These are phyloP conservation scores for Spiromastix sp. DNA, from an alignment of 2,329 filamentous ascomycete genomes.

Conservation along the genomic window DNA sequence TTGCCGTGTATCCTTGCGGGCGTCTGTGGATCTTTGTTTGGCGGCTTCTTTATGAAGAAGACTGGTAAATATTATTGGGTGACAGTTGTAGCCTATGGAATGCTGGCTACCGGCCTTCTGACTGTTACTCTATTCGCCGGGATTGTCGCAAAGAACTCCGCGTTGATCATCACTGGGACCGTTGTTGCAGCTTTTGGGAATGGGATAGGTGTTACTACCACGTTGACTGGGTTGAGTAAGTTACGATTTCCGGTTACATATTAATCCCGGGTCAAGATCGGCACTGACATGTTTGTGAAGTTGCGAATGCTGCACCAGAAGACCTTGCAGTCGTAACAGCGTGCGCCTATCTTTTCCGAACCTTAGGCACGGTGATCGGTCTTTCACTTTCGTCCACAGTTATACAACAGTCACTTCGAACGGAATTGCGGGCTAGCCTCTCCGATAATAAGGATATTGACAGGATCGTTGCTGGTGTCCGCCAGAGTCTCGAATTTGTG, in stretches of 20 bases:
- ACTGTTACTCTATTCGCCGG: constrained; percentile 50
- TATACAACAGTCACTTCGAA: constrained; percentile 57
- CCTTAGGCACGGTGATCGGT: constrained; percentile 55
- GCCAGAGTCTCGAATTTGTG: constrained; percentile 61
- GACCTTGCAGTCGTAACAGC: constrained; percentile 69
- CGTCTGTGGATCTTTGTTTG: constrained; percentile 54
- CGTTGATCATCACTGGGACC: constrained; percentile 48
- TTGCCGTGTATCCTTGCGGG: constrained; percentile 54
- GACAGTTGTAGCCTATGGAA: constrained; percentile 47
- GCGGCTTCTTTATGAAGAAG: constrained; percentile 57
- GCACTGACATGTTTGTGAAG: constrained; percentile 19
- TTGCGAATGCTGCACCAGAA: constrained; percentile 55
- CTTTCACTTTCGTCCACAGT: constrained; percentile 62
- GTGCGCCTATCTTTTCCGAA: constrained; percentile 71
- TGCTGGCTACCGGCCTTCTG: constrained; percentile 45
- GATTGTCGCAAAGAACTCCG: constrained; percentile 37
- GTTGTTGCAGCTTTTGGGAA: constrained; percentile 44
- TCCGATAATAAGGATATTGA: constrained; percentile 49
- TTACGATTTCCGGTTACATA: constrained; percentile 6
- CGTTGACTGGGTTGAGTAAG: constrained; percentile 55
- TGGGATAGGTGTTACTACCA: constrained; percentile 57
- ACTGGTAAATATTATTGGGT: constrained; percentile 64
- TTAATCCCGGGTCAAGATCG: neutral
- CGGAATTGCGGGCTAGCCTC: constrained; percentile 44
- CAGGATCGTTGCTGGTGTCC: constrained; percentile 57